Base-by-base conservation (phyloP, 1,284 basidiomycete species). In the Abortiporus biennis region DNA sequence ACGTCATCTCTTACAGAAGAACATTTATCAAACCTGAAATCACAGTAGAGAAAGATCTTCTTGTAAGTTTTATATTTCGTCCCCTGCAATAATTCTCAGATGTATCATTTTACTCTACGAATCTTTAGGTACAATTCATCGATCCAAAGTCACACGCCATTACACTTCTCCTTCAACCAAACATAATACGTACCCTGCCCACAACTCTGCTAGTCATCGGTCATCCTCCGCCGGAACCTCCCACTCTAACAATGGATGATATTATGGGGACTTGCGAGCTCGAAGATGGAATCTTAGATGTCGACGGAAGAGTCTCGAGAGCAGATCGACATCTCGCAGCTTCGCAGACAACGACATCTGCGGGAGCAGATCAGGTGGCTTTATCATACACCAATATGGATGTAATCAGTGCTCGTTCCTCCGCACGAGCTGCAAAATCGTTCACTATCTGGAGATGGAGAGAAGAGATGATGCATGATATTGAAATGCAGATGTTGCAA, bases 1-100 rank as follows among this genome's bases (percentile, higher is more conserved):
- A 80, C 54, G 56, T 80, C 9, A 61, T 80, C 12, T 65, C 67
- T 0, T 75, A 77, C 53, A 66, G 61, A 43, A 67, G 75, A 13
- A 58, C 60, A 12, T 78, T 79, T 48, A 43, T 63, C 0, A 51
- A 46, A 1, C 38, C 64, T 4, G 57, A 62, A 36, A 35, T 68
- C 3, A 48, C 59, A 0, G 59, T 79, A 9, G 72, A 76, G 54
- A 79, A 78, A 48, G 78, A 80, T 46, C 58, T 67, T 17, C 58
- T 79, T 29, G 76, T 78, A 49, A 40, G 68, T 51, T 19, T 8
- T 9, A 23, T 16, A 24, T 15, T 19, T 38, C 6, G 6, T 24
- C 12, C 27, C 21, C 5, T 36, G 22, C n/a, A 22, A 5, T 6
- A 20, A 20, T 36, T 15, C 16, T 19, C 9, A 3, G 43, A 19